Conservation (phyloP, 2,329 filamentous ascomycete genomes). For the Nectriaceae sp. region DNA sequence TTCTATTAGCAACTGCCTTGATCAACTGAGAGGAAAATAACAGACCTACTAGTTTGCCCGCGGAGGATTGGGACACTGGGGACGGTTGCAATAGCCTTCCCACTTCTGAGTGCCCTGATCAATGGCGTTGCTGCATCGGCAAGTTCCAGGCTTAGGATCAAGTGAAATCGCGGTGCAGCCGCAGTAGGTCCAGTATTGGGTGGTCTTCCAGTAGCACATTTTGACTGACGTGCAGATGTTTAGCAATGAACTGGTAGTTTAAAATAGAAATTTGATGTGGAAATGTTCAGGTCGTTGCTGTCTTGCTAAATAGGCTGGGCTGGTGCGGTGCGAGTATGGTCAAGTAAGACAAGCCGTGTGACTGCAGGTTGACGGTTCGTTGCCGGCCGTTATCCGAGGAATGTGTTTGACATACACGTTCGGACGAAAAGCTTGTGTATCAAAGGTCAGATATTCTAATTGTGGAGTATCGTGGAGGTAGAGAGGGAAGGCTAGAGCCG, state of each 20-base stretch:
- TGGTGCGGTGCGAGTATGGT: slow-evolving; percentile 15
- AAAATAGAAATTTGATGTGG: slow-evolving; percentile 3
- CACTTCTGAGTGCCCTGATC: slow-evolving; percentile 32
- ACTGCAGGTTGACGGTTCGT: slow-evolving; percentile 19
- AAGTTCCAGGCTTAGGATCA: slow-evolving; percentile 33
- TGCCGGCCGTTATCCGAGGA: slow-evolving; percentile 22
- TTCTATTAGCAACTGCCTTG: slow-evolving; percentile 12
- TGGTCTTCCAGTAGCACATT: slow-evolving; percentile 38
- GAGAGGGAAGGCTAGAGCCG: neutral
- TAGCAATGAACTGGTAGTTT: neutral
- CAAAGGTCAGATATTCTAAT: neutral
- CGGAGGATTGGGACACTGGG: slow-evolving; percentile 34
- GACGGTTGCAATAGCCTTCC: slow-evolving; percentile 35
- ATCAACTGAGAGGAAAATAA: slow-evolving; percentile 13
- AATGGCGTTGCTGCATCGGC: slow-evolving; percentile 27
- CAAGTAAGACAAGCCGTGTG: slow-evolving; percentile 11
- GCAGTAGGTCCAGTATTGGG: slow-evolving; percentile 34
- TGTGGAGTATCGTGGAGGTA: neutral
- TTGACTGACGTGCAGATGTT: slow-evolving; percentile 10
- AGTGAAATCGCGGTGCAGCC: slow-evolving; percentile 30
- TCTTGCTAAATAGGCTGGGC: slow-evolving; percentile 16
- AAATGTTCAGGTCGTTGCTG: slow-evolving; percentile 4
- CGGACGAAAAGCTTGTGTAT: slow-evolving; percentile 23
- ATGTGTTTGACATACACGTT: slow-evolving; percentile 26
- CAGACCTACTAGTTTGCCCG: slow-evolving; percentile 26